These are phyloP conservation scores for Podosphaera fusca DNA, from an alignment of 2,329 filamentous ascomycete genomes.

Conservation along the genomic window DNA sequence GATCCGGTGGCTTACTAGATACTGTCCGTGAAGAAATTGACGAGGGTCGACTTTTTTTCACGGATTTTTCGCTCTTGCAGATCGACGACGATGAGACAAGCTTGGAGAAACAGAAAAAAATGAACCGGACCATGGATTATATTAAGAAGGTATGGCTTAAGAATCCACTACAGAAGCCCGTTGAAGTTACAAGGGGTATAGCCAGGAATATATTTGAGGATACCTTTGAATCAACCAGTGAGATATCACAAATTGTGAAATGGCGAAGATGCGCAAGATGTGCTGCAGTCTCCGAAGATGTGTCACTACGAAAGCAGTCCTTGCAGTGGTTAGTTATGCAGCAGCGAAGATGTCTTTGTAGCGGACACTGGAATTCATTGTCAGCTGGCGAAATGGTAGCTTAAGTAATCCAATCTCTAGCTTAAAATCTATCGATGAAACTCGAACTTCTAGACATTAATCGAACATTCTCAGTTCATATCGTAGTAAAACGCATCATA, in stretches of 20 bases:
- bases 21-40: constrained; percentile 14
- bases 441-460: too few relatives aligned
- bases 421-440: too few relatives aligned
- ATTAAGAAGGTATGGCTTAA: constrained; percentile 14
- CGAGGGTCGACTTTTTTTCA: constrained; percentile 15
- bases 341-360: constrained; percentile 16
- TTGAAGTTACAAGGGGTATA: neutral
- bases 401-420: constrained; percentile 4
- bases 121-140: constrained; percentile 13
- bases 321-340: constrained; percentile 17
- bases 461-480: too few relatives aligned
- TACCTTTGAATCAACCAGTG: neutral
- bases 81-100: constrained; percentile 13
- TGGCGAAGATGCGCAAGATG: constrained; percentile 17
- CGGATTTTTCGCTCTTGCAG: constrained; percentile 15
- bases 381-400: constrained; percentile 10
- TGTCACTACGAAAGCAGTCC: constrained; percentile 11
- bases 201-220: neutral
- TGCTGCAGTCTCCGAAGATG: constrained; percentile 16
- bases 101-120: constrained; percentile 6
- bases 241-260: constrained; percentile 4
- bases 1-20: constrained; percentile 8
- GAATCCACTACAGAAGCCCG: constrained; percentile 7
- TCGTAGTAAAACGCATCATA: too few relatives aligned
- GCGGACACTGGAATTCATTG: constrained; percentile 16